These are phyloP conservation scores for Penicillium turbatum DNA, from an alignment of 495 filamentous ascomycete genomes.

Conservation along the genomic window DNA sequence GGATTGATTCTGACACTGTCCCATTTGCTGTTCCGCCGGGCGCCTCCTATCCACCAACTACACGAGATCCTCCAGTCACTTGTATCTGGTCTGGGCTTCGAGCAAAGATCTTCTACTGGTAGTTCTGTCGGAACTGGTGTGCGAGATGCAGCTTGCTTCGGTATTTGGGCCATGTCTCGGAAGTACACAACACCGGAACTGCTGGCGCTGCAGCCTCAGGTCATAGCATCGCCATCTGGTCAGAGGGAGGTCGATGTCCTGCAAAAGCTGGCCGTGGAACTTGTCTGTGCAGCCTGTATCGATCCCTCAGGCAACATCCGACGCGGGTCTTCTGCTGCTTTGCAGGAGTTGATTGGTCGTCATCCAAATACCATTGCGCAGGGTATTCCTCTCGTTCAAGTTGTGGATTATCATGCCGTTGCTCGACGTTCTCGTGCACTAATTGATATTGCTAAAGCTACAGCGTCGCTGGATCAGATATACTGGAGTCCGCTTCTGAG, in stretches of 20 bases:
- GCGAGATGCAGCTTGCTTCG: conserved; percentile 94
- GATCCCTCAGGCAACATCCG: conserved; percentile 92
- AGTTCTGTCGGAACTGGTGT: conserved; percentile 85
- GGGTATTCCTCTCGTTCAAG: conserved; percentile 81
- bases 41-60: conserved; percentile 62
- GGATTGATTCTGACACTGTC: conserved; percentile 82
- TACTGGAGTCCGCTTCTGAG: conserved; percentile 70
- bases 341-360: conserved; percentile 90
- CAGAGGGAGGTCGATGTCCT: conserved; percentile 45
- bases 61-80: conserved; percentile 66
- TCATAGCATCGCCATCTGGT: conserved; percentile 26
- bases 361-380: conserved; percentile 78
- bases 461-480: conserved; percentile 54
- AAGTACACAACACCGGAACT: conserved; percentile 81
- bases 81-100: conserved; percentile 72
- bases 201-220: conserved; percentile 50
- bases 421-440: conserved; percentile 81
- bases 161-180: conserved; percentile 86
- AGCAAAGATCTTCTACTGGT: conserved; percentile 77
- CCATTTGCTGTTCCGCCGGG: conserved; percentile 75
- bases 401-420: conserved; percentile 89
- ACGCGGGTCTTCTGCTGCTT: conserved; percentile 82
- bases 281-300: conserved; percentile 76
- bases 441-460: conserved; percentile 64
- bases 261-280: conserved; percentile 72